Percentiles rank a stretch among this genome's conserved stretches.
Conservation (phyloP, 2,329 filamentous ascomycete species). For the Arthrobotrys megalospora region DNA sequence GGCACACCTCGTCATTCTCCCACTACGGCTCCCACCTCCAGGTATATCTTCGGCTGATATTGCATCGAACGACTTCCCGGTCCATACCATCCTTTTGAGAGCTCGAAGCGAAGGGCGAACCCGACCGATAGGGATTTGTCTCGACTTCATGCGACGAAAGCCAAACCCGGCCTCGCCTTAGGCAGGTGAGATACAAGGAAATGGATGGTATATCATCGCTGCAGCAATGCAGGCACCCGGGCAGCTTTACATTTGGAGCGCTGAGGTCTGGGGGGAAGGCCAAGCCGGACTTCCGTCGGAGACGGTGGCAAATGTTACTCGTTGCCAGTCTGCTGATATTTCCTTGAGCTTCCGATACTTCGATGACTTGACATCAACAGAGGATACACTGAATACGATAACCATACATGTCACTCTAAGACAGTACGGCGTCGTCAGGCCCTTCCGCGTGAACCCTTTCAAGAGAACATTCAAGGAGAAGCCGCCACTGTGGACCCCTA, state of each 20-base stretch:
- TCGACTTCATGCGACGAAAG: conserved; percentile 32
- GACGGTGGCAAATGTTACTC: not conserved
- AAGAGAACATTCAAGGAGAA: conserved; percentile 14
- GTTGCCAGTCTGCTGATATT: conserved; percentile 34
- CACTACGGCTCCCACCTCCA: conserved; percentile 40
- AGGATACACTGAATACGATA: conserved; percentile 26
- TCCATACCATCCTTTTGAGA: conserved; percentile 24
- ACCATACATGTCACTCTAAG: conserved; percentile 19
- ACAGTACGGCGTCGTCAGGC: conserved; percentile 24
- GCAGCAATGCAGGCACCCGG: conserved; percentile 36
- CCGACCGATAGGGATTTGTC: conserved; percentile 40
- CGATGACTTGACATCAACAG: not conserved
- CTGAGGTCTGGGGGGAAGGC: conserved; percentile 11
- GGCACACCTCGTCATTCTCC: conserved; percentile 23
- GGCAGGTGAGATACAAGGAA: conserved; percentile 10
- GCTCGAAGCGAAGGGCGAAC: not conserved
- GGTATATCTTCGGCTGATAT: conserved; percentile 26
- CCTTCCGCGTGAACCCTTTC: conserved; percentile 44
- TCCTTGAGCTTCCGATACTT: conserved; percentile 16
- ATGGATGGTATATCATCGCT: conserved; percentile 41
- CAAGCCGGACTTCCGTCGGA: not conserved
- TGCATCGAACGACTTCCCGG: conserved; percentile 19
- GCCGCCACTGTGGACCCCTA: conserved; percentile 17
- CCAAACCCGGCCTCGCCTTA: conserved; percentile 30
- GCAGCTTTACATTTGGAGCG: conserved; percentile 34